These are phyloP conservation scores for Trametes cingulata DNA, from an alignment of 768 basidiomycete species.

Conservation along the genomic window DNA sequence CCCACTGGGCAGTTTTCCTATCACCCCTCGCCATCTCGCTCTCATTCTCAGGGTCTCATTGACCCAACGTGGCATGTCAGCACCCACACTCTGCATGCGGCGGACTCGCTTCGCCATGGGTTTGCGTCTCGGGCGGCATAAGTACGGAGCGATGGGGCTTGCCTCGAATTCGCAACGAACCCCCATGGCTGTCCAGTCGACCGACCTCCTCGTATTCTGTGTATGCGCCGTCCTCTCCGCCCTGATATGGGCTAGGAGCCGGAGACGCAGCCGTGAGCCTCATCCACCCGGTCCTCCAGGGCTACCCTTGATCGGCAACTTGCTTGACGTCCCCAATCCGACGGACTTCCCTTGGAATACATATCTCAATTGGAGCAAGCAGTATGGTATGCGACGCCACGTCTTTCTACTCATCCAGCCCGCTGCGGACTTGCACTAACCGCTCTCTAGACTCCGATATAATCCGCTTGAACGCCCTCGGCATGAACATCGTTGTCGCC, in stretches of 20 bases:
- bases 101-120: background rate
- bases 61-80: background rate
- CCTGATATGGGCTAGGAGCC: background rate
- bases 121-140: background rate
- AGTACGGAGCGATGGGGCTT: background rate
- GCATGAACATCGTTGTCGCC: conserved; percentile 29
- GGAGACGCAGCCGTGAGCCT: background rate
- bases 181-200: background rate
- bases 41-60: background rate
- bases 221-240: background rate
- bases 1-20: background rate
- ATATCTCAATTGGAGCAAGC: background rate
- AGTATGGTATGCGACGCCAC: background rate
- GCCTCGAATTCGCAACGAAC: background rate
- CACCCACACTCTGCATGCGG: background rate
- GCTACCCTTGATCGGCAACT: conserved; percentile 9
- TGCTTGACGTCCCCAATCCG: conserved; percentile 4
- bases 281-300: conserved; percentile 12
- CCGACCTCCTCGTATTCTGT: background rate
- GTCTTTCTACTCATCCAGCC: no score
- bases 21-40: background rate
- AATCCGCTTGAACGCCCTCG: conserved; percentile 7
- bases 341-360: conserved; percentile 3
- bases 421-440: background rate
- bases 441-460: conserved; percentile 6